Evolutionary conservation across 441 rosid species (phyloP), one percentile per base, ranked within the genome.

Genomic region (Erodium moschatum): DNA sequence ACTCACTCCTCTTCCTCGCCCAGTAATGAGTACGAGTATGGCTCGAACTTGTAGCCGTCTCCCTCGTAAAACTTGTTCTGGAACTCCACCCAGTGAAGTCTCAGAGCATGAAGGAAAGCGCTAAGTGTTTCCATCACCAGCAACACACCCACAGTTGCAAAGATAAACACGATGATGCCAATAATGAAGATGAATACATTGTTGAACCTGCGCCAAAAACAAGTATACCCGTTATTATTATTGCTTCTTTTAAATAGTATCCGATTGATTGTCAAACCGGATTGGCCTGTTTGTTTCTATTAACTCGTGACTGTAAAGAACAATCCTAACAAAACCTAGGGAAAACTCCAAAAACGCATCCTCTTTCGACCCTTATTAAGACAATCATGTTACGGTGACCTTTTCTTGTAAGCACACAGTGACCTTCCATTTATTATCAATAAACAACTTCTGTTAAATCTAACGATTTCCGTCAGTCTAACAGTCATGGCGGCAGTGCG

Each of bases 41-140:
- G 98, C 69, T 70, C 69, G 83, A 91, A 91, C 77, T 87, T 88
- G 80, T 88, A 91, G 40, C 98, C 97, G 54, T 87, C 90, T 62
- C 97, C 98, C 78, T 91, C 97, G 42, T 88, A 94, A 80, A 89
- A 93, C 81, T 91, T 94, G 86, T 87, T 91, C 68, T 87, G 91
- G 81, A 87, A 93, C 76, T 93, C 97, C 66, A 93, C 96, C 97
- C 98, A 87, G 80, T 91, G 98, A 77, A 93, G 98, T 70, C 97
- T 85, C 79, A 93, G 75, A 0, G 98, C 97, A 74, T 88, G 98
- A 2, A 88, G 85, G 81, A 94, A 91, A 3, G 97, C 97, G 67
- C 97, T 89, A 11, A 94, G 87, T 38, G 98, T 94, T 76, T 94
- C 97, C 97, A 94, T 91, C 74, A 94, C 89, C 10, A 94, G 90